Evolutionary conservation across 2,329 filamentous ascomycete genomes (phyloP).

Genomic region (Nigrospora oryzae): DNA sequence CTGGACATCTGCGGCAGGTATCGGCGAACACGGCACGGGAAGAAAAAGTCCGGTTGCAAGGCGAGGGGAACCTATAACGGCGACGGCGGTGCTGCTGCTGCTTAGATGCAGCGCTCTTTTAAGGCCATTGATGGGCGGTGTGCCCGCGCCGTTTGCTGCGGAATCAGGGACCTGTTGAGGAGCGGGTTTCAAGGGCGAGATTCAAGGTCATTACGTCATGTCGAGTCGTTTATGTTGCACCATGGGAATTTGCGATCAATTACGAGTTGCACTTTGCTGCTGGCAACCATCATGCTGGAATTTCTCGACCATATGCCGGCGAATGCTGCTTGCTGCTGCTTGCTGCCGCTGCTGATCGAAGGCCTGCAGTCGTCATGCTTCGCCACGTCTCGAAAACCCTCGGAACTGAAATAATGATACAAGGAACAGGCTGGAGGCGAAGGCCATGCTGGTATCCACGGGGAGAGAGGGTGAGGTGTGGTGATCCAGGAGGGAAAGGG

Average conservation of each 20-base stretch:
- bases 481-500: slow-evolving; percentile 14
- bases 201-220: slow-evolving; percentile 1
- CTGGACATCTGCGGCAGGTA: too few relatives aligned
- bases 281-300: slow-evolving; percentile 21
- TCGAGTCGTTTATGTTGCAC: slow-evolving; percentile 20
- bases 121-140: not conserved
- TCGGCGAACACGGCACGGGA: too few relatives aligned
- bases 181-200: not conserved
- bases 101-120: not conserved
- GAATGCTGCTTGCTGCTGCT: slow-evolving; percentile 15
- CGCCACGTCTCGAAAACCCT: slow-evolving; percentile 23
- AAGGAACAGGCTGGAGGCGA: slow-evolving; percentile 21
- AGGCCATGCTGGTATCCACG: slow-evolving; percentile 20
- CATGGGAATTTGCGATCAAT: slow-evolving; percentile 28
- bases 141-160: not conserved
- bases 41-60: too few relatives aligned
- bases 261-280: slow-evolving; percentile 26
- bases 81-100: not conserved
- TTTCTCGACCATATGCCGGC: slow-evolving; percentile 23
- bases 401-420: slow-evolving; percentile 26
- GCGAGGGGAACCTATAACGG: not conserved
- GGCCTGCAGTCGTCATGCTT: slow-evolving; percentile 24
- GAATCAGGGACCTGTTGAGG: not conserved
- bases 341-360: slow-evolving; percentile 10
- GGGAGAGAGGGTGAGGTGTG: slow-evolving; percentile 13